phyloP scores from a whole-genome alignment of 1,284 basidiomycete genomes.

The Trichosporon faecale region DNA sequence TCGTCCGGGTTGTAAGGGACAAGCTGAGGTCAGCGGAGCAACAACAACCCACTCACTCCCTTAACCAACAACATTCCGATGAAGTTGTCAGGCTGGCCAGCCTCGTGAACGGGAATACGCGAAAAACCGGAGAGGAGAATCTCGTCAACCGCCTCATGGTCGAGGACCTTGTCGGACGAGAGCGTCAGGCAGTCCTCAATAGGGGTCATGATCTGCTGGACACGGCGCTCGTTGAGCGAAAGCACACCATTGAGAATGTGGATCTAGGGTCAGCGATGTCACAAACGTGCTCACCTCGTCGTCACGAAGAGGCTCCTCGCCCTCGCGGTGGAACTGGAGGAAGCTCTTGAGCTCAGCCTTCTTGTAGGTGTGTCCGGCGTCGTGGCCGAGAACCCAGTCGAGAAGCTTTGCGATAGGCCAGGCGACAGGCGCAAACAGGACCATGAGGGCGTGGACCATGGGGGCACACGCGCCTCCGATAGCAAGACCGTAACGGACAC shows the following conservation, averaged over 20 bases:
- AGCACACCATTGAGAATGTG: conserved; percentile 82
- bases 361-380: conserved; percentile 69
- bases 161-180: conserved; percentile 69
- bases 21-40: conserved; percentile 57
- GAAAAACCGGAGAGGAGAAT: conserved; percentile 82
- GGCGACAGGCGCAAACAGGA: conserved; percentile 69
- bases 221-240: conserved; percentile 78
- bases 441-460: conserved; percentile 68
- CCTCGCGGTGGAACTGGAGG: conserved; percentile 78
- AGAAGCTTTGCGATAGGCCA: conserved; percentile 87
- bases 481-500: conserved; percentile 85
- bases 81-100: conserved; percentile 71
- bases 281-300: conserved; percentile 56
- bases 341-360: conserved; percentile 91
- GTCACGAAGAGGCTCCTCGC: conserved; percentile 80
- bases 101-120: conserved; percentile 84
- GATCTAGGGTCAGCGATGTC: conserved; percentile 56
- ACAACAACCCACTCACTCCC: conserved; percentile 56
- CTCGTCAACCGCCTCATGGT: conserved; percentile 72
- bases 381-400: conserved; percentile 69
- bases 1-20: conserved; percentile 85
- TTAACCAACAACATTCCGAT: conserved; percentile 84
- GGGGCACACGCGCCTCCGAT: conserved; percentile 88
- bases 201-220: conserved; percentile 81
- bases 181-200: conserved; percentile 58